phyloP scores from a whole-genome alignment of 108 stramenopile genomes.

The Skeletonema costatum region DNA sequence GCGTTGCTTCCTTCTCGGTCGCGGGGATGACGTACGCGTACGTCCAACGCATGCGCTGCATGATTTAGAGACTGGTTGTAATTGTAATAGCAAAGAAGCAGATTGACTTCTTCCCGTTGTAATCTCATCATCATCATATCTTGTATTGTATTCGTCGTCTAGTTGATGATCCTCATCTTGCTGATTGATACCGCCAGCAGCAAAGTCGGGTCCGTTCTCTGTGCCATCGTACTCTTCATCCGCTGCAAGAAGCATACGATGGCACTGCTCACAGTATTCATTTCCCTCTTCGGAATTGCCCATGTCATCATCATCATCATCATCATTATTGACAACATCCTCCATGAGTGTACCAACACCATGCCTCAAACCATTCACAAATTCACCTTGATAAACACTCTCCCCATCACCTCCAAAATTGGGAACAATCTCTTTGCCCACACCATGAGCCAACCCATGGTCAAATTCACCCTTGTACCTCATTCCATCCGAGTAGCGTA shows the following conservation, averaged over 20 bases:
- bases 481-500: slow-evolving; percentile 27
- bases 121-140: not conserved
- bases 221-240: not conserved
- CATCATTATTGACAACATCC: slow-evolving; percentile 1
- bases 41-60: not conserved
- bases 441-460: slow-evolving; percentile 27
- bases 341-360: slow-evolving; percentile 46
- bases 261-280: slow-evolving; percentile 9
- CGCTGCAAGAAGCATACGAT: not conserved
- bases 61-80: not conserved
- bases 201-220: slow-evolving; percentile 31
- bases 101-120: not conserved
- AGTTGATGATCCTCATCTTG: not conserved
- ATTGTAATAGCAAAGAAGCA: not conserved
- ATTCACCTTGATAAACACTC: slow-evolving; percentile 40
- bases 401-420: not conserved
- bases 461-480: slow-evolving; percentile 38
- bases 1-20: slow-evolving; percentile 4
- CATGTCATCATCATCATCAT: slow-evolving; percentile 19
- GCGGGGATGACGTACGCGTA: not conserved
- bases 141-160: too few species aligned
- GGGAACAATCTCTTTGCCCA: slow-evolving; percentile 31
- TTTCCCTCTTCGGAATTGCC: not conserved
- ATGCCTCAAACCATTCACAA: slow-evolving; percentile 27
- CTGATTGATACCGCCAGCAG: slow-evolving; percentile 12